A percentile compares a stretch with the other conserved stretches of the same genome.
Evolutionary conservation across 192 early-diverging fungal species (phyloP).

Genomic region (Chytriomyces sp.): DNA sequence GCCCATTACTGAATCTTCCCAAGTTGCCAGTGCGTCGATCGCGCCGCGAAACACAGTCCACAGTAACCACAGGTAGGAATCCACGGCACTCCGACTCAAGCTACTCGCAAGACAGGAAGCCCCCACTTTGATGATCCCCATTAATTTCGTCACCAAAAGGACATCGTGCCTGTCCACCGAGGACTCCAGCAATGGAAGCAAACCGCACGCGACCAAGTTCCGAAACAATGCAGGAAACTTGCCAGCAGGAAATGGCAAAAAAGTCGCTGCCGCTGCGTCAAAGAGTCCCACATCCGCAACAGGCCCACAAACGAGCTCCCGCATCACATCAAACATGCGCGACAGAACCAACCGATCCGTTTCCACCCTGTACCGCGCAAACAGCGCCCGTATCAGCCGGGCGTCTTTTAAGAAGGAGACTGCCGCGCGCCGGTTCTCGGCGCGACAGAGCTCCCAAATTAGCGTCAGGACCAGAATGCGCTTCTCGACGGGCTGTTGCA

Average conservation of each 20-base stretch:
- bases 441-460: conserved; percentile 7
- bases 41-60: too few species aligned
- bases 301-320: not conserved
- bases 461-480: conserved; percentile 3
- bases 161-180: not conserved
- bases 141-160: not conserved
- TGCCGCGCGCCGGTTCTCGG: not conserved
- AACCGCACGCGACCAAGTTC: not conserved
- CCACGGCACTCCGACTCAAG: too few species aligned
- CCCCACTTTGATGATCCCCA: not conserved
- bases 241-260: not conserved
- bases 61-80: too few species aligned
- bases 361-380: not conserved
- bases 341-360: not conserved
- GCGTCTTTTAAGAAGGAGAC: conserved; percentile 15
- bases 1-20: too few species aligned
- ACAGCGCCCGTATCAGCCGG: not conserved
- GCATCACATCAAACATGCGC: conserved; percentile 2
- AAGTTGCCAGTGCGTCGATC: too few species aligned
- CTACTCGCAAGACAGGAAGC: too few species aligned
- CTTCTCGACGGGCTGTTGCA: not conserved
- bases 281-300: not conserved
- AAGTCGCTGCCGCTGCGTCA: not conserved
- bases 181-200: not conserved
- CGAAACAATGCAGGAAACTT: not conserved